Conservation (phyloP, 2,329 filamentous ascomycete genomes). For the Aureobasidium uvarum region DNA sequence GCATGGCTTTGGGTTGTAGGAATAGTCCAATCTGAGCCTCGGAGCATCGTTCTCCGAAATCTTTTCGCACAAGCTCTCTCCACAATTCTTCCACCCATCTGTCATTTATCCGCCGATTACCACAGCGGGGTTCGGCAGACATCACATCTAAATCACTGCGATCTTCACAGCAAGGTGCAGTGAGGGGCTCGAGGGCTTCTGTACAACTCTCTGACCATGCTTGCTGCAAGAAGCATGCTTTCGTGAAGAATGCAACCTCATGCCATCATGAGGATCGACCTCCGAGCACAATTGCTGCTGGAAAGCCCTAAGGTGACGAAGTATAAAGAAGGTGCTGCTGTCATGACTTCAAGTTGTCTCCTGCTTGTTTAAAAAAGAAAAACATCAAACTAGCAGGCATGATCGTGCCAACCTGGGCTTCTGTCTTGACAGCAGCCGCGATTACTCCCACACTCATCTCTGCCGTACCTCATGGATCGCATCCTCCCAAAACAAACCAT, state of each 20-base stretch:
- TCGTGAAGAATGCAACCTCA: neutral
- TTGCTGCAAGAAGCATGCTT: neutral
- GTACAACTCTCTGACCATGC: neutral
- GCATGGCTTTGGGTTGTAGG: neutral
- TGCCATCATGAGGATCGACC: slow-evolving; percentile 18
- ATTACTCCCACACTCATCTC: neutral
- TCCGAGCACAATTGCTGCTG: neutral
- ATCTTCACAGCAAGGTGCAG: slow-evolving; percentile 9
- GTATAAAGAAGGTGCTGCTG: slow-evolving; percentile 15
- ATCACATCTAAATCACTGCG: neutral
- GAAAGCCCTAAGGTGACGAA: slow-evolving; percentile 4
- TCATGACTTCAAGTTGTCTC: neutral
- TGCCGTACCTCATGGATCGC: slow-evolving; percentile 3
- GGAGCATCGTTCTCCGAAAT: neutral
- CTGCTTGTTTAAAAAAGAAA: neutral
- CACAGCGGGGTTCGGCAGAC: slow-evolving; percentile 5
- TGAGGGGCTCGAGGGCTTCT: neutral
- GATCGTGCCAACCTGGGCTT: neutral
- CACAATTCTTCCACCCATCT: neutral
- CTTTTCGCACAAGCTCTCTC: neutral
- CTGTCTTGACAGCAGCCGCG: neutral
- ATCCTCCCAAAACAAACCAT: neutral
- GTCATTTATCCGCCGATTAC: slow-evolving; percentile 11
- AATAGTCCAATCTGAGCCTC: neutral
- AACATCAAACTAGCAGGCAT: neutral